Evolutionary conservation across 2,329 filamentous ascomycete species (phyloP), one percentile per base, ranked within the genome.

Genomic region (Ophiostoma populinum): DNA sequence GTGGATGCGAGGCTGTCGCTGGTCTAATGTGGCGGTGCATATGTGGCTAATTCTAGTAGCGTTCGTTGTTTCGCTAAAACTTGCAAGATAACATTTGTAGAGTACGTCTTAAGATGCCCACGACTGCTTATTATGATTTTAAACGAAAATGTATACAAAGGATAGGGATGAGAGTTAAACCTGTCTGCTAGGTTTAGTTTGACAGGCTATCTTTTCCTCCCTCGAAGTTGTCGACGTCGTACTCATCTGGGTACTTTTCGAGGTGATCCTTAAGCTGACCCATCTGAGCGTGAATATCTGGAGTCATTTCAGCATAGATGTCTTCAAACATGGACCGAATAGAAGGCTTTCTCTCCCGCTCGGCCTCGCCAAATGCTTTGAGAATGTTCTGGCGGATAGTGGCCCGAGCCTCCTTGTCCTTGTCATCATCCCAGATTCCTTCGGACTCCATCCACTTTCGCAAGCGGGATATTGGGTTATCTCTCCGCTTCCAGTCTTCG

Each of bases 191-290:
- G 12, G 24, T 15, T n/a, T 25, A 22, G 11, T 7, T 25, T 12
- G 27, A 43, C 32, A 55, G 33, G 28, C 47, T 54, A 4, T 48
- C 47, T 32, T 41, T 48, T 1, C 53, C 53, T 0, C 48, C 51
- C 32, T 52, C 50, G 31, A 45, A 56, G 7, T 51, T 46, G 3
- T 42, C 45, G 2, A 53, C 51, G 54, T 95, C 85, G 55, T 98
- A 98, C 61, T 98, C 90, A 24, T 80, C 74, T 0, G 87, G 86
- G 58, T 95, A 98, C 46, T 67, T 75, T 46, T 87, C 73, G 34
- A 98, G 51, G 34, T 93, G 67, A n/a, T 70, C 66, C 50, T 63
- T 80, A 48, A 95, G 60, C 57, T 86, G 49, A 43, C 58, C 57
- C 60, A 82, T 85, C 62, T 98, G 90, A 27, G 59, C 65, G 52